These are phyloP conservation scores for Neophaeococcomyces mojaviensis DNA, from an alignment of 2,329 filamentous ascomycete species.

Conservation along the genomic window DNA sequence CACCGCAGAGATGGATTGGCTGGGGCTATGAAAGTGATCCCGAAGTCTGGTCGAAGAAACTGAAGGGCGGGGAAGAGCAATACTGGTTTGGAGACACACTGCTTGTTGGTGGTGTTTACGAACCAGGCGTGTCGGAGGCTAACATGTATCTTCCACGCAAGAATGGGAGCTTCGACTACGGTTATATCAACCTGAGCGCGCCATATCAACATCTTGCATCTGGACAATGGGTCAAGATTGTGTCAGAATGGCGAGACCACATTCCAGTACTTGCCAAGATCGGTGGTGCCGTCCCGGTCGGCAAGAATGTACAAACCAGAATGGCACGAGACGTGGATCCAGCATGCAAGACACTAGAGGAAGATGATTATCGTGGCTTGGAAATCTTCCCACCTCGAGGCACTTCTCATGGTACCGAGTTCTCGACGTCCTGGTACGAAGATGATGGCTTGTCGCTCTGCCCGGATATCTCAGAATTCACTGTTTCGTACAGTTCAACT, in stretches of 20 bases:
- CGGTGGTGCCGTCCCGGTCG: conserved; percentile 48
- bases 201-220: conserved; percentile 52
- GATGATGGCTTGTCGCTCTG: conserved; percentile 49
- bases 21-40: conserved; percentile 64
- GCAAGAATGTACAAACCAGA: conserved; percentile 44
- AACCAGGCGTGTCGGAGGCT: conserved; percentile 47
- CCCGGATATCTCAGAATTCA: conserved; percentile 37
- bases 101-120: conserved; percentile 61
- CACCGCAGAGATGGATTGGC: conserved; percentile 64
- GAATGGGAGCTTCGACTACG: conserved; percentile 39
- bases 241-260: conserved; percentile 44
- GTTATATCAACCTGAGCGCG: conserved; percentile 56
- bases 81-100: conserved; percentile 65
- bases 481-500: conserved; percentile 38
- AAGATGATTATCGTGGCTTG: conserved; percentile 50
- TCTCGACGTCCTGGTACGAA: conserved; percentile 45
- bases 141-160: conserved; percentile 56
- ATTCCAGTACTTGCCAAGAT: conserved; percentile 51
- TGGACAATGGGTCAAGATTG: conserved; percentile 47
- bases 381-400: conserved; percentile 50
- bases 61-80: conserved; percentile 60
- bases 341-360: conserved; percentile 35
- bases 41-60: conserved; percentile 54
- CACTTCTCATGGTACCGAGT: conserved; percentile 33
- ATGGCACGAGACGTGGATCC: conserved; percentile 43